Conservation (phyloP, 352 stramenopile species). For the Pythium angustatum region DNA sequence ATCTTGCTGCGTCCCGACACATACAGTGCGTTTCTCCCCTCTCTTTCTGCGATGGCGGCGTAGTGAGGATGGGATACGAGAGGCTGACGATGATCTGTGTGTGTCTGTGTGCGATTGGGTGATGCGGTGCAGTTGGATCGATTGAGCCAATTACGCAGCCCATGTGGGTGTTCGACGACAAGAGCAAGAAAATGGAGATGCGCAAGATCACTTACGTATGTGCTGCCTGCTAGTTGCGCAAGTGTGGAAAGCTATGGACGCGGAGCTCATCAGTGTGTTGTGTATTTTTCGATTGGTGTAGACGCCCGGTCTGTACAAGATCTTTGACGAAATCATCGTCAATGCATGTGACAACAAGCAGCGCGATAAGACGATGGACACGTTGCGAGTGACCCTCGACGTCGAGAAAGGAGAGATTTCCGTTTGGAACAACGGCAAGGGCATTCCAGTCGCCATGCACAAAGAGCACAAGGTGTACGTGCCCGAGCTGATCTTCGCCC, state of each 20-base stretch:
- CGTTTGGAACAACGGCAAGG: constrained; percentile 98
- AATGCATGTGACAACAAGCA: constrained; percentile 99
- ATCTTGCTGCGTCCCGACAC: constrained; percentile 97
- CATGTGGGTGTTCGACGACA: constrained; percentile 92
- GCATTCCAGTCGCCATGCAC: constrained; percentile 97
- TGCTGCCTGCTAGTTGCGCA: constrained; percentile 3
- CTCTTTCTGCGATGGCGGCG: background rate
- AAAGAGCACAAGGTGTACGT: constrained; percentile 98
- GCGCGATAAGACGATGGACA: constrained; percentile 95
- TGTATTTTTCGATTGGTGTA: constrained; percentile 25
- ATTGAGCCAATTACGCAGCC: constrained; percentile 92
- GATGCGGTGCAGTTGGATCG: constrained; percentile 94
- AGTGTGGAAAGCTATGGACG: background rate
- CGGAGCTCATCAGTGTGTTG: background rate
- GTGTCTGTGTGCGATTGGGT: constrained; percentile 23
- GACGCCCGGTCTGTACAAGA: constrained; percentile 97
- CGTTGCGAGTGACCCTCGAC: constrained; percentile 94
- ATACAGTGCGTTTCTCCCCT: constrained; percentile 82
- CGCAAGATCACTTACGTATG: constrained; percentile 91
- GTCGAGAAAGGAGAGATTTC: constrained; percentile 92
- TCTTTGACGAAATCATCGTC: constrained; percentile 99
- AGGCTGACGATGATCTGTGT: background rate
- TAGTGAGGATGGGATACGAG: background rate
- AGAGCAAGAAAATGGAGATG: constrained; percentile 91
- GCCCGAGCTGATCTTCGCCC: constrained; percentile 97